phyloP scores from a whole-genome alignment of 2,329 filamentous ascomycete genomes.

The Teratosphaeria pseudoeucalypti region DNA sequence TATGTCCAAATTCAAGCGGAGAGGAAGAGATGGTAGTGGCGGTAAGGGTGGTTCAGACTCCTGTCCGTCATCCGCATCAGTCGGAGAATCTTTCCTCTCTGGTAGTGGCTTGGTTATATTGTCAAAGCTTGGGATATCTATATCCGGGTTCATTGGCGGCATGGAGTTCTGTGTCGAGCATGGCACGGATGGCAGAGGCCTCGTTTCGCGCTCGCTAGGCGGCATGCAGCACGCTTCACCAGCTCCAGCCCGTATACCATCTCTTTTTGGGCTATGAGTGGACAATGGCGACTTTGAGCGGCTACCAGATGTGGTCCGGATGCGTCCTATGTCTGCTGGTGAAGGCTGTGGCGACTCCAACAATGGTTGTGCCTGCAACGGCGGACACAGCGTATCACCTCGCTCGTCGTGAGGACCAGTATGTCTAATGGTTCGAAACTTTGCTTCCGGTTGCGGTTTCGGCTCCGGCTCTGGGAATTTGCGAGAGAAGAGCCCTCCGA shows the following conservation, averaged over 20 bases:
- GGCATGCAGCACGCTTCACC: constrained; percentile 5
- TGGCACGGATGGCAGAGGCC: background rate
- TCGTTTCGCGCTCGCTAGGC: background rate
- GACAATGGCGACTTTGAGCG: constrained; percentile 3
- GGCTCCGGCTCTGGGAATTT: constrained; percentile 8
- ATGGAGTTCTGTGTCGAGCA: background rate
- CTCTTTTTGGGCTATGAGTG: constrained; percentile 1
- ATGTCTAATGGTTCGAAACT: background rate
- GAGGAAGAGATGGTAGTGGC: constrained; percentile 7
- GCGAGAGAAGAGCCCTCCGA: constrained; percentile 17
- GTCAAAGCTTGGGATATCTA: background rate
- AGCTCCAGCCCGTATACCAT: constrained; percentile 6
- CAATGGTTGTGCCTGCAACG: background rate
- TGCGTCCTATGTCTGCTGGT: background rate
- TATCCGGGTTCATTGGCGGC: background rate
- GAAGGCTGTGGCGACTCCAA: constrained; percentile 1
- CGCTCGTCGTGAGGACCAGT: background rate
- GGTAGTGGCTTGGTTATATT: background rate
- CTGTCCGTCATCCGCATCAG: background rate
- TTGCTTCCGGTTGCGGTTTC: background rate
- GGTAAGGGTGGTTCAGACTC: background rate
- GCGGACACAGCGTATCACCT: background rate
- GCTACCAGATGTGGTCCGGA: constrained; percentile 1
- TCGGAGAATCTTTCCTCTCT: background rate
- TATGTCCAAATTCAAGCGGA: constrained; percentile 62